These are phyloP conservation scores for Phellopilus nigrolimitatus DNA, from an alignment of 1,284 basidiomycete species.

Conservation along the genomic window DNA sequence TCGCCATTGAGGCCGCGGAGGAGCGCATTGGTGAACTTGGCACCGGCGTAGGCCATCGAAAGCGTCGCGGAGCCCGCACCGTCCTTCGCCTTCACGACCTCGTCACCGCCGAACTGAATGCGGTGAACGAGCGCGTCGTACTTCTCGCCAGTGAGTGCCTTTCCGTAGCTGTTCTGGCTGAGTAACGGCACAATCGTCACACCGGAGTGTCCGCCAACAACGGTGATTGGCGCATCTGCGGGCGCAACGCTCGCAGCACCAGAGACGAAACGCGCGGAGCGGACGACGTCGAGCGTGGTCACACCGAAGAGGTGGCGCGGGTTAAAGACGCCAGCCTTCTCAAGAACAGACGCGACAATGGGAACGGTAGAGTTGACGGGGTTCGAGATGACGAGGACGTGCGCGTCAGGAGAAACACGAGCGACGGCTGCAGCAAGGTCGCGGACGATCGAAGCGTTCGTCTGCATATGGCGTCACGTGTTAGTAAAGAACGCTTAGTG, in stretches of 20 bases:
- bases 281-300: slow-evolving; percentile 96
- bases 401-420: slow-evolving; percentile 84
- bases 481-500: background rate
- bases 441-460: slow-evolving; percentile 93
- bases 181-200: slow-evolving; percentile 94
- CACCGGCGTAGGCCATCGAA: slow-evolving; percentile 92
- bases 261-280: slow-evolving; percentile 88
- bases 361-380: slow-evolving; percentile 96
- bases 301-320: slow-evolving; percentile 80
- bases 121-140: slow-evolving; percentile 74
- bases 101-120: slow-evolving; percentile 92
- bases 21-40: slow-evolving; percentile 82
- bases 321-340: slow-evolving; percentile 93
- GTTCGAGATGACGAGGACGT: slow-evolving; percentile 96
- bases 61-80: slow-evolving; percentile 87
- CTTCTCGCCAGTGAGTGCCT: slow-evolving; percentile 60
- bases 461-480: slow-evolving; percentile 40
- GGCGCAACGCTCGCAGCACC: slow-evolving; percentile 67
- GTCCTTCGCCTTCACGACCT: slow-evolving; percentile 87
- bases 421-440: slow-evolving; percentile 90
- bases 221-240: slow-evolving; percentile 72
- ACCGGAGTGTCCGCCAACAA: slow-evolving; percentile 96
- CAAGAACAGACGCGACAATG: slow-evolving; percentile 90
- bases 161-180: slow-evolving; percentile 70
- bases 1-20: slow-evolving; percentile 85